Base-by-base conservation (phyloP, 306 rosid genomes). In the Medicago truncatula region DNA sequence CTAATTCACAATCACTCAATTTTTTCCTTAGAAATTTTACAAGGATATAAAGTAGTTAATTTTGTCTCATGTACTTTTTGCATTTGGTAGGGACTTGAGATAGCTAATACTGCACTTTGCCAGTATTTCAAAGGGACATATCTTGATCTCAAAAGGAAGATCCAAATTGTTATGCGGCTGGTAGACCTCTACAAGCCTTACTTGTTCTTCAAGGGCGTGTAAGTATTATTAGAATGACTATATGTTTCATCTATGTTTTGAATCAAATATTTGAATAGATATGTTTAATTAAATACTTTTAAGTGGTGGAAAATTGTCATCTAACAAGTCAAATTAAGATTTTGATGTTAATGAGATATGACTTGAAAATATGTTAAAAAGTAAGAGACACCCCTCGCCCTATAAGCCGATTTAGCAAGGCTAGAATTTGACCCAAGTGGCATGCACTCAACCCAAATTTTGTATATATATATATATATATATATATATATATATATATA, bases 101-200 rank as follows among this genome's bases (percentile, higher is more conserved):
- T 90, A 75, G 91, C 78, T 41, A 95, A 95, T 28, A 58, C 66
- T 16, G 97, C 93, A 15, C 86, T 95, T 47, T 95, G 99, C 50
- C 89, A 85, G 49, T 88, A 70, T 69, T 95, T 95, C 74, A 81
- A 84, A 69, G 88, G 86, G 23, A 85, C 53, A 5, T 92, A 84
- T 64, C 50, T 71, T 39, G 78, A 85, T 62, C 85, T 90, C 16
- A 89, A 67, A 15, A 81, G 97, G 76, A 95, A 95, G 85, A 81
- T 95, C 31, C 81, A 88, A 39, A 81, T 81, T 36, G 92, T 90
- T 58, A 84, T 85, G 92, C 89, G 97, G 4, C 68, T 95, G 85
- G 92, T 87, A 47, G 97, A 95, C 6, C 89, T 95, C 4, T 95
- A 95, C 86, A 86, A 77, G 63, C 97, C 99, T 16, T 95, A 95